A percentile compares a stretch with the other conserved stretches of the same genome.
These are phyloP conservation scores for Prunus mume DNA, from an alignment of 306 rosid genomes.

Conservation along the genomic window DNA sequence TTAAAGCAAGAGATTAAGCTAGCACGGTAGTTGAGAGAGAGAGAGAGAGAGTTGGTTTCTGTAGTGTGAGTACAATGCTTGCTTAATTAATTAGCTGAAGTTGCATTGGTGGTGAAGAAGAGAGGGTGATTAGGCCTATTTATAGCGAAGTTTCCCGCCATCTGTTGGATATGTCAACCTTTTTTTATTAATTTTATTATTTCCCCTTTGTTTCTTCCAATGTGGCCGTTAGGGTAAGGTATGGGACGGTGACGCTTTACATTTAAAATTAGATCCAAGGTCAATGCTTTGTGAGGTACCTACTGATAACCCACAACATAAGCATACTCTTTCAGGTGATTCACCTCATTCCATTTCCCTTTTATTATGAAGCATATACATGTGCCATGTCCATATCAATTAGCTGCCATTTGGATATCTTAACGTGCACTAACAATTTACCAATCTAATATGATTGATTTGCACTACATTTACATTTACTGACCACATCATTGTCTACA, in stretches of 20 bases:
- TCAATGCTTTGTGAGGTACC: conserved; percentile 52
- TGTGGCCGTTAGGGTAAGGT: conserved; percentile 56
- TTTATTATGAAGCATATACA: conserved; percentile 3
- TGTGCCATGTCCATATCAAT: conserved; percentile 2
- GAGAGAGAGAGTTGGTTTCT: conserved; percentile 3
- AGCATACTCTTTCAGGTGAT: conserved; percentile 47
- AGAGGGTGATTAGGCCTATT: conserved; percentile 38
- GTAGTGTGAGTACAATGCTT: background rate
- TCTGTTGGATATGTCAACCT: conserved; percentile 45
- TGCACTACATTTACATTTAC: too few relatives aligned
- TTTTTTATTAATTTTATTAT: conserved; percentile 12
- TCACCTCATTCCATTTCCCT: conserved; percentile 22
- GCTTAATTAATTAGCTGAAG: conserved; percentile 1
- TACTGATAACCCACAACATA: conserved; percentile 43
- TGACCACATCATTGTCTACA: too few relatives aligned
- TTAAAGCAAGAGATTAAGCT: background rate
- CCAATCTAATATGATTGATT: background rate
- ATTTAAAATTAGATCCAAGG: conserved; percentile 23
- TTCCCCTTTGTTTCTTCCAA: conserved; percentile 24
- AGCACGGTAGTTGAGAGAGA: background rate
- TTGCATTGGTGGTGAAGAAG: conserved; percentile 31
- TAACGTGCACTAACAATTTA: background rate
- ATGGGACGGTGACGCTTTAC: conserved; percentile 59
- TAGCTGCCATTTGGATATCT: conserved; percentile 25
- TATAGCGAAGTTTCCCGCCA: conserved; percentile 64